Conservation (phyloP, 768 basidiomycete genomes). For the Gloeostereum incarnatum region DNA sequence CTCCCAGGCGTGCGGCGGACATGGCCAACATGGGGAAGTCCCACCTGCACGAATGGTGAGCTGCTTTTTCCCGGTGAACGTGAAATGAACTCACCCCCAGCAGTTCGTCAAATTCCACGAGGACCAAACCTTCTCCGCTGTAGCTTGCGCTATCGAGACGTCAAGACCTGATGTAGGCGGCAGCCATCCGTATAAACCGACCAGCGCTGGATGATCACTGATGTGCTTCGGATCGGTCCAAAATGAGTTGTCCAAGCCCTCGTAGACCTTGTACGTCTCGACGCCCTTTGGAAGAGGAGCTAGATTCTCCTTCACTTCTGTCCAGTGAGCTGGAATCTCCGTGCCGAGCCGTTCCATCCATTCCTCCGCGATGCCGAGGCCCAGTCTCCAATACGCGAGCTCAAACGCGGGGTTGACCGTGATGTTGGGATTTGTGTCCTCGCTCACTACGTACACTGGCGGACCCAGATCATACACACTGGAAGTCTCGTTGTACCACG, state of each 20-base stretch:
- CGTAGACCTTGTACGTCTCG: constrained; percentile 44
- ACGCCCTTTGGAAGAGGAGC: constrained; percentile 43
- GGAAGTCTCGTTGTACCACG: constrained; percentile 39
- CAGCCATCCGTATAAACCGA: constrained; percentile 50
- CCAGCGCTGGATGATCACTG: constrained; percentile 50
- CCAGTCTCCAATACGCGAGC: constrained; percentile 48
- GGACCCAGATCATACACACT: constrained; percentile 46
- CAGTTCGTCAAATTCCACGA: constrained; percentile 45
- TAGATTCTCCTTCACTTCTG: constrained; percentile 30
- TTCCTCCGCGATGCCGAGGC: constrained; percentile 34
- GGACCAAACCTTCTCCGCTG: constrained; percentile 43
- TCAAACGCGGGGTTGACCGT: constrained; percentile 52
- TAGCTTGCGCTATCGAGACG: constrained; percentile 32
- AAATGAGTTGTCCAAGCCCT: constrained; percentile 41
- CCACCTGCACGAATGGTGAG: constrained; percentile 27
- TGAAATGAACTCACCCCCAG: constrained; percentile 33
- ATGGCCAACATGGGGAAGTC: constrained; percentile 58
- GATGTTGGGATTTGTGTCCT: constrained; percentile 45
- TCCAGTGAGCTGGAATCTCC: constrained; percentile 32
- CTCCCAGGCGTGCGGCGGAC: constrained; percentile 46
- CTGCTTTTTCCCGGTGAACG: not conserved
- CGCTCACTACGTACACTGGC: constrained; percentile 48
- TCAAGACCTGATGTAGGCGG: constrained; percentile 40
- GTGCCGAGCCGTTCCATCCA: constrained; percentile 39
- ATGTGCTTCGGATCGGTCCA: constrained; percentile 43